Percentiles rank a stretch among this genome's conserved stretches.
phyloP scores from a whole-genome alignment of 2,329 filamentous ascomycete genomes.

The Sporothrix curviconia region DNA sequence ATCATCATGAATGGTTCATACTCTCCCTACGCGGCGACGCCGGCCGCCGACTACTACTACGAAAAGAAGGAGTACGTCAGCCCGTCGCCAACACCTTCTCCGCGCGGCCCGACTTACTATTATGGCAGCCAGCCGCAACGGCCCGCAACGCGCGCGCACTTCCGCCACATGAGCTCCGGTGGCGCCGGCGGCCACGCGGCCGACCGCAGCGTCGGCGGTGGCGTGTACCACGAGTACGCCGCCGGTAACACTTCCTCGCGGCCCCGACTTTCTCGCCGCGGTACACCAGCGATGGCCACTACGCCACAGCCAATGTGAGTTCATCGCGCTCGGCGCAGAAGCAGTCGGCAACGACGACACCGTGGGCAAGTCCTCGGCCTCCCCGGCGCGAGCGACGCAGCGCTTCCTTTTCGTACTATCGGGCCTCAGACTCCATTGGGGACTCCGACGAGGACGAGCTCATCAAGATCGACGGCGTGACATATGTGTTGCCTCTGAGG shows the following conservation, averaged over 20 bases:
- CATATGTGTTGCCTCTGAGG: slow-evolving; percentile 47
- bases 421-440: slow-evolving; percentile 52
- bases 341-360: slow-evolving; percentile 34
- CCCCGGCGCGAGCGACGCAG: slow-evolving; percentile 48
- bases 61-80: slow-evolving; percentile 44
- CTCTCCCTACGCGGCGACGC: slow-evolving; percentile 42
- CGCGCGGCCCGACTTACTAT: slow-evolving; percentile 41
- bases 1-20: slow-evolving; percentile 35
- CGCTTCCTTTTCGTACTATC: slow-evolving; percentile 50
- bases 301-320: slow-evolving; percentile 63
- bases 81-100: slow-evolving; percentile 52
- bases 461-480: slow-evolving; percentile 47
- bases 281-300: slow-evolving; percentile 56
- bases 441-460: slow-evolving; percentile 59
- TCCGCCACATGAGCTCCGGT: slow-evolving; percentile 38
- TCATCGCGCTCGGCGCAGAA: slow-evolving; percentile 41
- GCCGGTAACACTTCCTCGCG: slow-evolving; percentile 32
- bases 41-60: slow-evolving; percentile 45
- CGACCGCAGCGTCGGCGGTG: slow-evolving; percentile 24
- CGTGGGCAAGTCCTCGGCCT: slow-evolving; percentile 38
- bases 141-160: slow-evolving; percentile 48
- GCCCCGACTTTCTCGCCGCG: slow-evolving; percentile 51
- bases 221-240: slow-evolving; percentile 32
- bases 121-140: slow-evolving; percentile 37
- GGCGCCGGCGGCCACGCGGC: slow-evolving; percentile 23